Evolutionary conservation across 345 rosid species (phyloP).

Genomic region (Melaleuca quinquenervia): DNA sequence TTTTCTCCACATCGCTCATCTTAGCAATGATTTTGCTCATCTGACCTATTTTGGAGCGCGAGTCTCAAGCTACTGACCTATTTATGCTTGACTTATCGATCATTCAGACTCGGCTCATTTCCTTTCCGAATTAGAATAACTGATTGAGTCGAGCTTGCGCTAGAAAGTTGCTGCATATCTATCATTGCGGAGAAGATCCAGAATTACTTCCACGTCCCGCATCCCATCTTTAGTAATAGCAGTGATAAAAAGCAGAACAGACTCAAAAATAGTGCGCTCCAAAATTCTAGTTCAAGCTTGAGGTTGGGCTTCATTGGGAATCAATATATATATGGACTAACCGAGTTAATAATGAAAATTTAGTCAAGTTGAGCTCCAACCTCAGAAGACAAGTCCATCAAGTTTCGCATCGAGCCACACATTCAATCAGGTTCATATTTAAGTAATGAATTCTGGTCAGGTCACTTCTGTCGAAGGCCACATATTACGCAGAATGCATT

Average conservation of each 20-base stretch:
- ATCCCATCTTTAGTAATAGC: background rate
- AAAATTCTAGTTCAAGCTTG: background rate
- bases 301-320: background rate
- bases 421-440: background rate
- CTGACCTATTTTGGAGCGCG: no score
- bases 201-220: background rate
- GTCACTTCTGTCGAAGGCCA: background rate
- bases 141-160: background rate
- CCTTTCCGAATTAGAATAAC: background rate
- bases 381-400: no score
- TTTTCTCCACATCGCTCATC: no score
- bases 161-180: background rate
- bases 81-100: background rate
- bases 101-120: background rate
- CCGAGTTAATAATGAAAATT: no score
- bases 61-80: no score
- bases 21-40: no score
- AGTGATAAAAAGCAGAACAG: background rate
- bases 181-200: background rate
- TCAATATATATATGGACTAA: background rate
- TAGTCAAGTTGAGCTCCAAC: no score
- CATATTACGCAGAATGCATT: background rate
- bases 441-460: background rate
- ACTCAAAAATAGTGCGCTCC: background rate
- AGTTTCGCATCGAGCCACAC: constrained; percentile 3